Conservation (phyloP, 805 yeast species). For the Metschnikowia baotianmanensis region DNA sequence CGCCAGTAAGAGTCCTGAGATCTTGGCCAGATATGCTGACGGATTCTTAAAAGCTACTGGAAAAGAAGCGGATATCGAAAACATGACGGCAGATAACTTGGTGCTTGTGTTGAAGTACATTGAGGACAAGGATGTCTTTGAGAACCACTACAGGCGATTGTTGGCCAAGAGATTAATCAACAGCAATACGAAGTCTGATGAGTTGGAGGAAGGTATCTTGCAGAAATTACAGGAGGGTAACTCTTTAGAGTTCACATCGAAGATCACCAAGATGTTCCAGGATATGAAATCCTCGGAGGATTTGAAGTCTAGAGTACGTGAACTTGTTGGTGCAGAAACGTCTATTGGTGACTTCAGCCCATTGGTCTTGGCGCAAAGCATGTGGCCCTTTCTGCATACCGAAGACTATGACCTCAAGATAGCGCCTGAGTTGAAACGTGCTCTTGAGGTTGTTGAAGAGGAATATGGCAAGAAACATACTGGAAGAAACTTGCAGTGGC, state of each 20-base stretch:
- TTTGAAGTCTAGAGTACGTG: conserved; percentile 57
- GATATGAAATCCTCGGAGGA: conserved; percentile 86
- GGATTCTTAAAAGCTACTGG: conserved; percentile 72
- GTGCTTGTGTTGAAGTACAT: conserved; percentile 84
- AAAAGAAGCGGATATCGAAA: conserved; percentile 65
- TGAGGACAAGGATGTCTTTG: conserved; percentile 94
- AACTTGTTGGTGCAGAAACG: conserved; percentile 27
- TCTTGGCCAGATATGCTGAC: conserved; percentile 87
- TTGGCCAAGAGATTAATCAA: conserved; percentile 87
- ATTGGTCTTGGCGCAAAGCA: conserved; percentile 77
- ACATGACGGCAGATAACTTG: conserved; percentile 79
- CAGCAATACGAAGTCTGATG: conserved; percentile 81
- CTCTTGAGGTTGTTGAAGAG: conserved; percentile 64
- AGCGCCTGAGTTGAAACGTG: conserved; percentile 63
- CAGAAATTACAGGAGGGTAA: conserved; percentile 85
- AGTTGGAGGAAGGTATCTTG: conserved; percentile 79
- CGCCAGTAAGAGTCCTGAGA: conserved; percentile 83
- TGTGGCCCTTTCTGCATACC: conserved; percentile 73
- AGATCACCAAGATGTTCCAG: conserved; percentile 93
- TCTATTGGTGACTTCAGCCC: conserved; percentile 54
- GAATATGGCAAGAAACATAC: conserved; percentile 73
- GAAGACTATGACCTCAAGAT: conserved; percentile 46
- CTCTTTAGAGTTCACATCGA: conserved; percentile 88
- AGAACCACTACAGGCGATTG: conserved; percentile 84
- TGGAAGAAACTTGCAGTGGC: conserved; percentile 91